Percentiles rank a stretch among this genome's conserved stretches.
These are phyloP conservation scores for Mercurialis annua DNA, from an alignment of 345 rosid species.

Conservation along the genomic window DNA sequence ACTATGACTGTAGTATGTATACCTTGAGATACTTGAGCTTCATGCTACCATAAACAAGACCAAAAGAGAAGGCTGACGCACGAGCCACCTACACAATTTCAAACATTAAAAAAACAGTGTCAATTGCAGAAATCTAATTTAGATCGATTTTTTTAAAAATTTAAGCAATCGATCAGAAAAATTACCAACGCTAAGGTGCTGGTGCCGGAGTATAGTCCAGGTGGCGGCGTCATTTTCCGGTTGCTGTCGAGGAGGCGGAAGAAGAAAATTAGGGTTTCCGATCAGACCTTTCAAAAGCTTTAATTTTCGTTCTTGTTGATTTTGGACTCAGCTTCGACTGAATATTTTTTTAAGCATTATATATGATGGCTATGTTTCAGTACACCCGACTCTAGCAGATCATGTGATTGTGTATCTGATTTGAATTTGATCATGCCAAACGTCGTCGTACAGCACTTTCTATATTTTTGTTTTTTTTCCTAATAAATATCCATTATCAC, in stretches of 20 bases:
- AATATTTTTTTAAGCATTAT: too few species aligned
- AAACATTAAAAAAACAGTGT: not conserved
- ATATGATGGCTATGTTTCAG: too few species aligned
- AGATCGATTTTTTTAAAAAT: not conserved
- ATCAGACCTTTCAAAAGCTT: constrained; percentile 1
- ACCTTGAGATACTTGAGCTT: constrained; percentile 88
- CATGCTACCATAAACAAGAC: constrained; percentile 70
- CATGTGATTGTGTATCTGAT: too few species aligned
- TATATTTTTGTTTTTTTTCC: too few species aligned
- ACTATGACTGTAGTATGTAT: too few species aligned
- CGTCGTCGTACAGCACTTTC: too few species aligned
- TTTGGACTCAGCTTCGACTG: too few species aligned
- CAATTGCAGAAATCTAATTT: too few species aligned
- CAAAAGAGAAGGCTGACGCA: constrained; percentile 69
- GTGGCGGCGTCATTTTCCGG: constrained; percentile 62
- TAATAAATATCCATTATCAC: too few species aligned
- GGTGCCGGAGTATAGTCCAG: constrained; percentile 77
- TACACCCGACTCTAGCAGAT: too few species aligned
- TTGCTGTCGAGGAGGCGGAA: not conserved
- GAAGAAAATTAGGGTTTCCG: not conserved
- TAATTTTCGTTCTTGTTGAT: not conserved
- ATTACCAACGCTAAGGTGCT: constrained; percentile 78
- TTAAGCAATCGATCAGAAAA: not conserved
- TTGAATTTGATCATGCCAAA: too few species aligned
- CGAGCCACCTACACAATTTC: constrained; percentile 66